Percentiles rank a stretch among this genome's conserved stretches.
Evolutionary conservation across 805 yeast genomes (phyloP).

Genomic region (Helenozyma rhizophorensis): DNA sequence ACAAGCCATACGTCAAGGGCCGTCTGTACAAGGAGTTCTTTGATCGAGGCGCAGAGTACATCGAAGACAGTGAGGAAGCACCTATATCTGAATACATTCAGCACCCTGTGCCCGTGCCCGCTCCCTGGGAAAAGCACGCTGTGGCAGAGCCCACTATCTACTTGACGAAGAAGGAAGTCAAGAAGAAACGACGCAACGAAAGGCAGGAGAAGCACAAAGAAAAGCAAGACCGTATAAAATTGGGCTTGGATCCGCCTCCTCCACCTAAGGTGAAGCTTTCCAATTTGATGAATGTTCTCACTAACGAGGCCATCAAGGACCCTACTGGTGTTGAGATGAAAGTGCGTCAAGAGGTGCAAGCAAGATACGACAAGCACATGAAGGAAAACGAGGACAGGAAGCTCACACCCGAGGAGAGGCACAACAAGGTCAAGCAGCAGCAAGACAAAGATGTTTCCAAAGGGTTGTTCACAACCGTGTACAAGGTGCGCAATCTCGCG

Average conservation of each 20-base stretch:
- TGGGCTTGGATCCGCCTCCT: constrained; percentile 85
- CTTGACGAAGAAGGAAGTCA: constrained; percentile 73
- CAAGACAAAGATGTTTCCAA: constrained; percentile 44
- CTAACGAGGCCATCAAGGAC: constrained; percentile 80
- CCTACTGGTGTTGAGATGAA: constrained; percentile 81
- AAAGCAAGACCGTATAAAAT: constrained; percentile 67
- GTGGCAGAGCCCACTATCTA: constrained; percentile 40
- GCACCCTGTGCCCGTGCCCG: constrained; percentile 68
- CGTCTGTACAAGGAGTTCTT: constrained; percentile 33
- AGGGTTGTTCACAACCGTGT: constrained; percentile 59
- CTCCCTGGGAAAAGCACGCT: constrained; percentile 51
- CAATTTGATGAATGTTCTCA: constrained; percentile 80
- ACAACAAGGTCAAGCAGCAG: constrained; percentile 45
- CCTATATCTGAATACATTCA: constrained; percentile 71
- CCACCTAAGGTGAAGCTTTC: constrained; percentile 82
- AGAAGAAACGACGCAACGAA: constrained; percentile 65
- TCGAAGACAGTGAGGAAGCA: constrained; percentile 34
- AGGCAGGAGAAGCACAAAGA: constrained; percentile 63
- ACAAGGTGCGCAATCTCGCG: constrained; percentile 46
- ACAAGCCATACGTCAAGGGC: constrained; percentile 47
- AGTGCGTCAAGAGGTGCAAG: constrained; percentile 65
- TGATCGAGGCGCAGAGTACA: constrained; percentile 17
- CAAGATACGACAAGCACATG: constrained; percentile 56
- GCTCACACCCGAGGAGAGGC: constrained; percentile 53
- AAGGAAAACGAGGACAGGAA: constrained; percentile 58